phyloP scores from a whole-genome alignment of 2,329 filamentous ascomycete genomes.

The Arthroderma uncinatum region DNA sequence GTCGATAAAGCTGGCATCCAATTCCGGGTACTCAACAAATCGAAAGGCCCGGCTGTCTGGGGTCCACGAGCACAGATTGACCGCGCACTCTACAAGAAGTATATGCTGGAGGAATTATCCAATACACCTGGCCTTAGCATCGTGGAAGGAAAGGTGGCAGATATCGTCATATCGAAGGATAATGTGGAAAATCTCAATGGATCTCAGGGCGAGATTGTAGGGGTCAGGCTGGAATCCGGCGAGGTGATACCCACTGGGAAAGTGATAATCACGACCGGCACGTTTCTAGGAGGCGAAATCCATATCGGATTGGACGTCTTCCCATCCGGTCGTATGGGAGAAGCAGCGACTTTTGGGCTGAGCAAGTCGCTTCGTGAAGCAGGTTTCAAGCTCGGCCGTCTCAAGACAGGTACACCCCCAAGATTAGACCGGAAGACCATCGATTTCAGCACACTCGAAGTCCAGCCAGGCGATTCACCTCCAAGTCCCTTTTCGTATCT shows the following conservation, averaged over 20 bases:
- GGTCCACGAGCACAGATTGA: slow-evolving; percentile 95
- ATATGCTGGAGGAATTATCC: slow-evolving; percentile 81
- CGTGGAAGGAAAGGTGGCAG: slow-evolving; percentile 76
- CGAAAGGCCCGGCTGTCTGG: slow-evolving; percentile 93
- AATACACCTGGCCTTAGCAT: slow-evolving; percentile 68
- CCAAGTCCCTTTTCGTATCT: slow-evolving; percentile 87
- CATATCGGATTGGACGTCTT: slow-evolving; percentile 80
- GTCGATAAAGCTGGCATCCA: slow-evolving; percentile 94
- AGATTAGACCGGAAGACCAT: slow-evolving; percentile 73
- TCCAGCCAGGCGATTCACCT: slow-evolving; percentile 71
- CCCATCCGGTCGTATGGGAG: slow-evolving; percentile 83
- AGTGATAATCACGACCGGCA: slow-evolving; percentile 92
- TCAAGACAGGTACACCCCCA: slow-evolving; percentile 94
- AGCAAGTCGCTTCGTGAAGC: slow-evolving; percentile 83
- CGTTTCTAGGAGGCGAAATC: slow-evolving; percentile 90
- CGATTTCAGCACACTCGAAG: slow-evolving; percentile 59
- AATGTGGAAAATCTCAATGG: slow-evolving; percentile 37
- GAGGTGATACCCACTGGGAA: slow-evolving; percentile 67
- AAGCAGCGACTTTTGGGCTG: slow-evolving; percentile 81
- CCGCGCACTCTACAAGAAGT: slow-evolving; percentile 70
- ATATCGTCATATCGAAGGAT: slow-evolving; percentile 65
- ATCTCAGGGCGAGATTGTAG: slow-evolving; percentile 61
- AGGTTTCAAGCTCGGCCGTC: slow-evolving; percentile 74
- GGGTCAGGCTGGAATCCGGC: slow-evolving; percentile 77
- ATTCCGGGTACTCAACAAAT: slow-evolving; percentile 77